Conservation (phyloP, 192 early-diverging fungal genomes). For the Podila epigama region DNA sequence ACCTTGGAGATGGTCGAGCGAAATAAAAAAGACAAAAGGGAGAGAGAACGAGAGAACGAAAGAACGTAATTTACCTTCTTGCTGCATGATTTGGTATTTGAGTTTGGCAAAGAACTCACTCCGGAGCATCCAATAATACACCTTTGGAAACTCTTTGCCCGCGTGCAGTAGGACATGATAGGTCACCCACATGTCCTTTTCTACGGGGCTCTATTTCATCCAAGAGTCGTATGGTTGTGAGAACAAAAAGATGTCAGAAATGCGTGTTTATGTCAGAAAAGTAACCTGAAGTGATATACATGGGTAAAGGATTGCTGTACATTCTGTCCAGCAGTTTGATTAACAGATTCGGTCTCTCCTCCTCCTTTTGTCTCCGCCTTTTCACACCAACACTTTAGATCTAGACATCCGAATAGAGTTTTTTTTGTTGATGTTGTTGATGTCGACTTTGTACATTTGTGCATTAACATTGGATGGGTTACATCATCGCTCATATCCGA, state of each 20-base stretch:
- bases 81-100: slow-evolving; percentile 50
- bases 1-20: not conserved
- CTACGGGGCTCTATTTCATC: slow-evolving; percentile 15
- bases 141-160: slow-evolving; percentile 52
- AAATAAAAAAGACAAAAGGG: not conserved
- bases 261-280: not conserved
- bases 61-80: slow-evolving; percentile 12
- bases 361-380: too few species aligned
- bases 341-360: too few species aligned
- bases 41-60: not conserved
- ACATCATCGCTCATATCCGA: too few species aligned
- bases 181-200: slow-evolving; percentile 51
- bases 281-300: too few species aligned
- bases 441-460: too few species aligned
- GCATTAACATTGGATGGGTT: not conserved
- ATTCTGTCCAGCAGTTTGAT: too few species aligned
- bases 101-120: slow-evolving; percentile 57
- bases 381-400: too few species aligned
- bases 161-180: slow-evolving; percentile 57
- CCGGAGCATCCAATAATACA: slow-evolving; percentile 52
- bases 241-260: not conserved
- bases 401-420: too few species aligned
- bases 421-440: too few species aligned
- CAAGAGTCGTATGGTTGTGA: too few species aligned
- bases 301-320: too few species aligned